These are phyloP conservation scores for Spizellomyces punctatus DNA, from an alignment of 192 early-diverging fungal genomes.

Conservation along the genomic window DNA sequence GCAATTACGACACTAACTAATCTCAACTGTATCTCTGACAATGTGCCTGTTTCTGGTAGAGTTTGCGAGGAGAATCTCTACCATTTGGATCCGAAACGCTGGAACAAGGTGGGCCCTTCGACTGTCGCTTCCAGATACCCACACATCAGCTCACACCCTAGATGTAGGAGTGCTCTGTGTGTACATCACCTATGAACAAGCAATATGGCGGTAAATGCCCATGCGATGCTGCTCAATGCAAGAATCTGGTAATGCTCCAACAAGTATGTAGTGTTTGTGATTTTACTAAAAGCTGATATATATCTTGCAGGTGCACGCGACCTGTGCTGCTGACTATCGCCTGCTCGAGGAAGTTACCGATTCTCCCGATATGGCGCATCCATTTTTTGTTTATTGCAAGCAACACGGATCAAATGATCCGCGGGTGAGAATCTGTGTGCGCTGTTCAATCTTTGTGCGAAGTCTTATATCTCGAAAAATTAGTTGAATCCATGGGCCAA, in stretches of 20 bases:
- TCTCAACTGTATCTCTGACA: too few species aligned
- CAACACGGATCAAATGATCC: slow-evolving; percentile 21
- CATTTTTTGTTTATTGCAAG: slow-evolving; percentile 26
- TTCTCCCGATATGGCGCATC: slow-evolving; percentile 15
- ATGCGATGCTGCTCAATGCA: slow-evolving; percentile 24
- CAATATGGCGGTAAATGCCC: slow-evolving; percentile 6
- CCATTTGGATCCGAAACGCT: not conserved
- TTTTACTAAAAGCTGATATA: not conserved
- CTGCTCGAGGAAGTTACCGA: slow-evolving; percentile 10
- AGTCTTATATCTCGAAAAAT: too few species aligned
- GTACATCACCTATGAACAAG: not conserved
- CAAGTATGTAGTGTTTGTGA: not conserved
- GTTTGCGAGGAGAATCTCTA: too few species aligned
- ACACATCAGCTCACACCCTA: too few species aligned
- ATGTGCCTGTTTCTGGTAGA: too few species aligned
- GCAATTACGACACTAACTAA: too few species aligned
- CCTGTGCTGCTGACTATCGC: slow-evolving; percentile 20
- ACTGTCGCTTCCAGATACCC: too few species aligned
- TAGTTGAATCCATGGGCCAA: slow-evolving; percentile 24
- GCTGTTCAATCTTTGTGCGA: not conserved
- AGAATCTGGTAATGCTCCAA: not conserved
- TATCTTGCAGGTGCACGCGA: slow-evolving; percentile 16
- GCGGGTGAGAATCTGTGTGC: not conserved
- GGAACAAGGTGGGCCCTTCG: not conserved
- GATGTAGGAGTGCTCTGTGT: slow-evolving; percentile 6